phyloP scores from a whole-genome alignment of 148 eudicot genomes.

The Heliamphora exappendiculata region DNA sequence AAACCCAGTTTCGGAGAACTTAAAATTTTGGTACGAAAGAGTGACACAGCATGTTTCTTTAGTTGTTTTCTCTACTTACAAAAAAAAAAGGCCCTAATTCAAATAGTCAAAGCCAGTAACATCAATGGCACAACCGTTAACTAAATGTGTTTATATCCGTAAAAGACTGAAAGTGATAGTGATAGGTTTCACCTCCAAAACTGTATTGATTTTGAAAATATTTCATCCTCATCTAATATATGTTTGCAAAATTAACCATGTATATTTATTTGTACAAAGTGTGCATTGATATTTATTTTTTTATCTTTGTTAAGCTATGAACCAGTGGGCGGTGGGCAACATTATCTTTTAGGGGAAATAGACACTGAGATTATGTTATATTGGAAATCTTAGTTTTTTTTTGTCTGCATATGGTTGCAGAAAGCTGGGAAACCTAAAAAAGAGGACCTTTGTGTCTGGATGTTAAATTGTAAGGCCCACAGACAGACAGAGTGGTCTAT shows the following conservation, averaged over 20 bases:
- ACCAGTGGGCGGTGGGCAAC: too few species aligned
- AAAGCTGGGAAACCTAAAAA: constrained; percentile 5
- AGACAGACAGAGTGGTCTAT: not conserved
- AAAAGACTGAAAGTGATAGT: too few species aligned
- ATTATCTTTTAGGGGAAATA: too few species aligned
- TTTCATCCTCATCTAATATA: too few species aligned
- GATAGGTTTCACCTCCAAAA: too few species aligned
- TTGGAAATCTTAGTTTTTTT: not conserved
- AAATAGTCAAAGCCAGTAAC: too few species aligned
- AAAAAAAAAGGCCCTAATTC: not conserved
- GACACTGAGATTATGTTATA: not conserved
- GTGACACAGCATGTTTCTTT: not conserved
- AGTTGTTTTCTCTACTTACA: not conserved
- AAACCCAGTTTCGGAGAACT: not conserved
- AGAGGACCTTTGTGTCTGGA: not conserved
- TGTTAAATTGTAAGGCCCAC: not conserved
- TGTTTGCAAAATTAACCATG: too few species aligned
- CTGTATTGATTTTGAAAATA: too few species aligned
- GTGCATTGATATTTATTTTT: too few species aligned
- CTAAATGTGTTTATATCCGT: too few species aligned
- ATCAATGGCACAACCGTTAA: not conserved
- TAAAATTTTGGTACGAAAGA: not conserved
- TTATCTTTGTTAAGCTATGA: too few species aligned
- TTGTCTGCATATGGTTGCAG: not conserved
- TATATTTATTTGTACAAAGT: too few species aligned